These are phyloP conservation scores for Hebeloma cylindrosporum DNA, from an alignment of 768 basidiomycete genomes.

Conservation along the genomic window DNA sequence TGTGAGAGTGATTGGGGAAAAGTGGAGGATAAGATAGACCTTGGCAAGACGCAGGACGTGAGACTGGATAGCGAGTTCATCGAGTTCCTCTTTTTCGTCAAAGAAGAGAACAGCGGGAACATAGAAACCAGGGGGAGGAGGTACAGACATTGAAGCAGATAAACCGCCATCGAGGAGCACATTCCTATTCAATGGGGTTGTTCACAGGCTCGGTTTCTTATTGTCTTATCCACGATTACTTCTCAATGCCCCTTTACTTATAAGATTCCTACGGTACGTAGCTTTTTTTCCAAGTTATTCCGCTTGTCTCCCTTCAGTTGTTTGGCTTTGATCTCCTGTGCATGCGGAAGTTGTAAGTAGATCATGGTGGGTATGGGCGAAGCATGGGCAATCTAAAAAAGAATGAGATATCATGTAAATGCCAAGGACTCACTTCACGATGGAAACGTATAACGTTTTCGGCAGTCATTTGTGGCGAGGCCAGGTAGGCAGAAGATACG, in stretches of 20 bases:
- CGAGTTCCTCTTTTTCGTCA: constrained; percentile 66
- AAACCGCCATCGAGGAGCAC: not conserved
- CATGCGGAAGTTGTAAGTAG: constrained; percentile 88
- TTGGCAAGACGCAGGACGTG: constrained; percentile 75
- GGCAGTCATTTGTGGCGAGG: constrained; percentile 57
- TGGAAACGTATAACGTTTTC: constrained; percentile 69
- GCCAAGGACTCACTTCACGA: constrained; percentile 44
- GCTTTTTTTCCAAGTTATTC: no score
- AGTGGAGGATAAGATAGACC: constrained; percentile 34
- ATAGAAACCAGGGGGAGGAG: constrained; percentile 70
- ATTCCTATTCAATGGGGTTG: constrained; percentile 5
- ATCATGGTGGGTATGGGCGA: constrained; percentile 74
- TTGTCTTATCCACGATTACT: no score
- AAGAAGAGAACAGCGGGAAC: constrained; percentile 80
- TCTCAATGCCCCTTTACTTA: no score
- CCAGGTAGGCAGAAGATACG: constrained; percentile 75
- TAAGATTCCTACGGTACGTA: no score
- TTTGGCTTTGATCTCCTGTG: no score
- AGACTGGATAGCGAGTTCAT: constrained; percentile 61
- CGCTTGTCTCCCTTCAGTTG: no score
- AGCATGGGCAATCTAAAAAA: constrained; percentile 59
- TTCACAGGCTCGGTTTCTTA: no score
- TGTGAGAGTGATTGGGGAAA: constrained; percentile 10
- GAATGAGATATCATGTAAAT: not conserved
- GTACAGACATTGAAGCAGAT: constrained; percentile 25